phyloP scores from a whole-genome alignment of 768 basidiomycete genomes.

The Gloeopeniophorella convolvens region DNA sequence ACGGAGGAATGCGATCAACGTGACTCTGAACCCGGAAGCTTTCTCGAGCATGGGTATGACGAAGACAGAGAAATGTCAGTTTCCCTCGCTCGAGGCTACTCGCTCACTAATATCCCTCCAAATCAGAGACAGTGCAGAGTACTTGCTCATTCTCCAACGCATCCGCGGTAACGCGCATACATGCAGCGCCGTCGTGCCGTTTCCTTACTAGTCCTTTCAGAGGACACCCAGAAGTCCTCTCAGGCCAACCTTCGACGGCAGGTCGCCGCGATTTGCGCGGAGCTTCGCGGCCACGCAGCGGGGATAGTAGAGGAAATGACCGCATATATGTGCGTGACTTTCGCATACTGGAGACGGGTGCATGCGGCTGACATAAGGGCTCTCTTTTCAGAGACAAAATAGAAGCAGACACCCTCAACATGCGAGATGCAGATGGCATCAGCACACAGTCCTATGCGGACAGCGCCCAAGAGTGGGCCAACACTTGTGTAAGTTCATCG shows the following conservation, averaged over 20 bases:
- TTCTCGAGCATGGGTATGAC: slow-evolving; percentile 9
- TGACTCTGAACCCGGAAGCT: neutral
- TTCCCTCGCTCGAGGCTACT: neutral
- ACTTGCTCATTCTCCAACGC: slow-evolving; percentile 6
- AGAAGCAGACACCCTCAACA: neutral
- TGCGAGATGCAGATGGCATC: neutral
- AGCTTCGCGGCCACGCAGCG: slow-evolving; percentile 9
- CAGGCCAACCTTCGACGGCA: slow-evolving; percentile 8
- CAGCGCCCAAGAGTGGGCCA: slow-evolving; percentile 8
- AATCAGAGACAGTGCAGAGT: slow-evolving; percentile 9
- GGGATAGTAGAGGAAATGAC: slow-evolving; percentile 12
- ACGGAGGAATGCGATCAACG: neutral
- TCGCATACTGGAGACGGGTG: neutral
- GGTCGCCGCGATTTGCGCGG: neutral
- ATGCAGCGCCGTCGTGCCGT: neutral
- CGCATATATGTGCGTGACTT: slow-evolving; percentile 19
- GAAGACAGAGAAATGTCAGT: slow-evolving; percentile 3
- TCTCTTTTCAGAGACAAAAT: slow-evolving; percentile 5
- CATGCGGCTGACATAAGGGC: neutral
- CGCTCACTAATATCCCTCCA: neutral
- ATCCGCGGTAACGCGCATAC: slow-evolving; percentile 11
- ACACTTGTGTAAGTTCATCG: slow-evolving; percentile 6
- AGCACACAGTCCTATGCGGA: neutral
- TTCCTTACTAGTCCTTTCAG: neutral
- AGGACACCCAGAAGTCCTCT: neutral